phyloP scores from a whole-genome alignment of 2,329 filamentous ascomycete species.

The Hypomyces rosellus region DNA sequence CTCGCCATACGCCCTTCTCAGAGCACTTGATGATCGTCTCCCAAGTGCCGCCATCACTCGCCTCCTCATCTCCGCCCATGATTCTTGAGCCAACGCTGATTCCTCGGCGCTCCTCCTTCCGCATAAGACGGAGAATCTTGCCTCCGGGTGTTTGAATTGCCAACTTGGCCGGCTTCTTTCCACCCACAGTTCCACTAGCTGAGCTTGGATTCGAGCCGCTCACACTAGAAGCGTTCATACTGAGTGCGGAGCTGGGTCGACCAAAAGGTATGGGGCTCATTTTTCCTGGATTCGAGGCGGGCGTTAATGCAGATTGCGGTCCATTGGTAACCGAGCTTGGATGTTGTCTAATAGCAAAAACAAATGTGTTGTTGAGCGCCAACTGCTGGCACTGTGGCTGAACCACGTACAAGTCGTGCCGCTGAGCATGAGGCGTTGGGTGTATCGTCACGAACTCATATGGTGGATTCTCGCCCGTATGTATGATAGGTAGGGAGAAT shows the following conservation, averaged over 20 bases:
- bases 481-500: slow-evolving; percentile 81
- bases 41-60: slow-evolving; percentile 69
- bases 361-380: slow-evolving; percentile 93
- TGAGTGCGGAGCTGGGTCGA: slow-evolving; percentile 57
- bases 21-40: slow-evolving; percentile 89
- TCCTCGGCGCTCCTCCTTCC: slow-evolving; percentile 65
- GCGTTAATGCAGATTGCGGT: slow-evolving; percentile 33
- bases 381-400: slow-evolving; percentile 88
- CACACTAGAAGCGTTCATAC: slow-evolving; percentile 54
- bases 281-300: slow-evolving; percentile 41
- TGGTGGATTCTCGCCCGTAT: slow-evolving; percentile 85
- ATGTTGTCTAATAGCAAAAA: slow-evolving; percentile 92
- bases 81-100: slow-evolving; percentile 41
- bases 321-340: slow-evolving; percentile 49
- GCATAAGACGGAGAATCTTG: slow-evolving; percentile 84
- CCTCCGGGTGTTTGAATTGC: slow-evolving; percentile 91
- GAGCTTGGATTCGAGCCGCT: slow-evolving; percentile 52
- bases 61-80: slow-evolving; percentile 44
- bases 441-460: slow-evolving; percentile 92
- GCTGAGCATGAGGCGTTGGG: slow-evolving; percentile 93
- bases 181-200: slow-evolving; percentile 45
- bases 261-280: slow-evolving; percentile 56
- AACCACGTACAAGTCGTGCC: slow-evolving; percentile 93
- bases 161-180: slow-evolving; percentile 85
- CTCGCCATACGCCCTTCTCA: slow-evolving; percentile 74